A percentile compares a stretch with the other conserved stretches of the same genome.
Evolutionary conservation across 169 alveolate genomes (phyloP).

Genomic region (Cryptosporidium felis): DNA sequence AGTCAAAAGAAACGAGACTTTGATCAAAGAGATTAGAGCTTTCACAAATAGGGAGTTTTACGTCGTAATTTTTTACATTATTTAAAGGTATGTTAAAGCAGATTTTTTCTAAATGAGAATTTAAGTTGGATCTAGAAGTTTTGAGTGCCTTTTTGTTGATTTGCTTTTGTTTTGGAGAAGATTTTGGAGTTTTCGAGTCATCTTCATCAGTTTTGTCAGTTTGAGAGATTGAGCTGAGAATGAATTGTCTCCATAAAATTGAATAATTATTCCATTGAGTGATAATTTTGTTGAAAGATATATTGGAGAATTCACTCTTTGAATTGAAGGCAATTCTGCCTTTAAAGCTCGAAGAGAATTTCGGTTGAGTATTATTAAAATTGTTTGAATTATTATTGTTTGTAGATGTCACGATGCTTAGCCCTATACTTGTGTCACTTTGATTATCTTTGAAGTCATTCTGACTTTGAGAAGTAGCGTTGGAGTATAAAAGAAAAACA

Average conservation of each 20-base stretch:
- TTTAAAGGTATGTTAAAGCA: too few species aligned
- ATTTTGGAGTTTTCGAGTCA: too few species aligned
- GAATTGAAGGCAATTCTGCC: not conserved
- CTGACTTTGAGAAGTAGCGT: not conserved
- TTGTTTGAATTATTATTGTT: not conserved
- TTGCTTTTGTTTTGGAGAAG: not conserved
- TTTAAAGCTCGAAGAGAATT: not conserved
- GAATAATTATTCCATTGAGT: conserved; percentile 58
- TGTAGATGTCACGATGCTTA: conserved; percentile 16
- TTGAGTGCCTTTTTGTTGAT: too few species aligned
- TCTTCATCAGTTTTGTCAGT: too few species aligned
- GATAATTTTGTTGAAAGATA: conserved; percentile 25
- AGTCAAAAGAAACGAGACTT: too few species aligned
- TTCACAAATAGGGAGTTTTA: too few species aligned
- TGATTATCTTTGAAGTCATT: not conserved
- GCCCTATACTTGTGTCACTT: not conserved
- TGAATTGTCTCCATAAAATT: conserved; percentile 50
- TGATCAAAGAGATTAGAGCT: too few species aligned
- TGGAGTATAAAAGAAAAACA: conserved; percentile 21
- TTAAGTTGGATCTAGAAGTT: not conserved
- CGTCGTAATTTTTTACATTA: too few species aligned
- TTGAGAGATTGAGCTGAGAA: not conserved
- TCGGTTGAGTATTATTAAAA: not conserved
- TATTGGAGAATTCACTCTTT: not conserved
- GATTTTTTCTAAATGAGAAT: not conserved